Percentiles rank a stretch among this genome's conserved stretches.
Conservation (phyloP, 2,329 filamentous ascomycete species). For the Zopfia rhizophila region DNA sequence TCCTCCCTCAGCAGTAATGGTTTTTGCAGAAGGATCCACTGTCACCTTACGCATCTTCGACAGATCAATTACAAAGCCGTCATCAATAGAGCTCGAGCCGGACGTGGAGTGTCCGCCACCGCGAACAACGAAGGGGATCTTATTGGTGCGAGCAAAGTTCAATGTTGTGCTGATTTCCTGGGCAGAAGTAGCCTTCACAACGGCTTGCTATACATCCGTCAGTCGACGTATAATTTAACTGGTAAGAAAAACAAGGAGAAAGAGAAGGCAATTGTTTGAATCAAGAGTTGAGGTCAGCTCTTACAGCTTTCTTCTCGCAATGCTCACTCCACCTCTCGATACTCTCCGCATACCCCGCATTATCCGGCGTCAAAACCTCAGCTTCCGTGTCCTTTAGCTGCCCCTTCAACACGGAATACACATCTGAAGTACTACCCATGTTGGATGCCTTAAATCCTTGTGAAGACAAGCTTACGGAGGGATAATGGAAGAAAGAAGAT, state of each 20-base stretch:
- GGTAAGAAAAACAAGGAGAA: background rate
- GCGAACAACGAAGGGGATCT: constrained; percentile 63
- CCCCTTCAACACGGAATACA: constrained; percentile 19
- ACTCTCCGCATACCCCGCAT: constrained; percentile 34
- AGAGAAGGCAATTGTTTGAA: background rate
- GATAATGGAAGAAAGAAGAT: too few species aligned
- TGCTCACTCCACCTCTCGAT: constrained; percentile 43
- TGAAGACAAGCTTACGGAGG: too few species aligned
- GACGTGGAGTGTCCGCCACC: constrained; percentile 68
- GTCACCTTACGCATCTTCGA: constrained; percentile 61
- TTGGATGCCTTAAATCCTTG: background rate
- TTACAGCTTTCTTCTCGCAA: constrained; percentile 40
- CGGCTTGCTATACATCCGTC: constrained; percentile 25
- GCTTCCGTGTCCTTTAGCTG: constrained; percentile 28
- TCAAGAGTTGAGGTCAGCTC: constrained; percentile 6
- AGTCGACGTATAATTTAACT: too few species aligned
- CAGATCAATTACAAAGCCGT: constrained; percentile 68
- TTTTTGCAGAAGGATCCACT: constrained; percentile 59
- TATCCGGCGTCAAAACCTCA: constrained; percentile 36
- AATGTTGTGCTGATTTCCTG: constrained; percentile 36
- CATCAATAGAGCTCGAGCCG: constrained; percentile 60
- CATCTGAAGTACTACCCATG: constrained; percentile 17
- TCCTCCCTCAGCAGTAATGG: constrained; percentile 63
- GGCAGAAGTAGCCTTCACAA: constrained; percentile 31
- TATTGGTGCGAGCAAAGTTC: constrained; percentile 32